These are phyloP conservation scores for Strobilomyces confusus DNA, from an alignment of 768 basidiomycete species.

Conservation along the genomic window DNA sequence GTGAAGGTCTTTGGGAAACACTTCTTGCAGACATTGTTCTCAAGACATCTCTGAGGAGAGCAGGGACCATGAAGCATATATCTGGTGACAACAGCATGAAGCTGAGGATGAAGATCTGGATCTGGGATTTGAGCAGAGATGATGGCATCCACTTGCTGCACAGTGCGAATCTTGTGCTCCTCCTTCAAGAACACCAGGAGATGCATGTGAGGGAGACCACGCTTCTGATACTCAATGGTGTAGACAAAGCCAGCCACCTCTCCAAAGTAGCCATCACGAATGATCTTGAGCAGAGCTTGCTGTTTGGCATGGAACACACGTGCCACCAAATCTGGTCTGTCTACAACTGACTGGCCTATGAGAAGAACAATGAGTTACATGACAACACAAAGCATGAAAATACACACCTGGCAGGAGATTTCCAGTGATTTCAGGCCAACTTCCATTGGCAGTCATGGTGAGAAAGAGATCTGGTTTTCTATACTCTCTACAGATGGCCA, in stretches of 20 bases:
- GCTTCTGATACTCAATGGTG: constrained; percentile 38
- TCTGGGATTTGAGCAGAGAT: constrained; percentile 1
- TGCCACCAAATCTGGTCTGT: constrained; percentile 47
- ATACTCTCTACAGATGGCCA: constrained; percentile 40
- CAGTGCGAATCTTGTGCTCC: background rate
- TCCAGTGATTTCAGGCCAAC: constrained; percentile 42
- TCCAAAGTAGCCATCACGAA: background rate
- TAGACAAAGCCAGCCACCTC: constrained; percentile 41
- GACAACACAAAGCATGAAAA: no score
- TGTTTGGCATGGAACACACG: background rate
- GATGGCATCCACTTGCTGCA: constrained; percentile 1
- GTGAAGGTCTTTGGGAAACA: background rate
- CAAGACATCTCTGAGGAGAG: constrained; percentile 34
- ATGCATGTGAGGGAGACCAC: background rate
- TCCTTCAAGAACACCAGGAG: background rate
- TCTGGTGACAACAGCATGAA: constrained; percentile 23
- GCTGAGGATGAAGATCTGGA: background rate
- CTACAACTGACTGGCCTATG: constrained; percentile 33
- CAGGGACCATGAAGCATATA: constrained; percentile 48
- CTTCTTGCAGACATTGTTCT: constrained; percentile 25
- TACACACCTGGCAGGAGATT: constrained; percentile 34
- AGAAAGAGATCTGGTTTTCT: constrained; percentile 43
- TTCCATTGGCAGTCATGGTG: constrained; percentile 50
- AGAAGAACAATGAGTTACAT: background rate
- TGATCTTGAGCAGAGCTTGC: background rate